phyloP scores from a whole-genome alignment of 129 eudicot species.

The Saussurea involucrata region DNA sequence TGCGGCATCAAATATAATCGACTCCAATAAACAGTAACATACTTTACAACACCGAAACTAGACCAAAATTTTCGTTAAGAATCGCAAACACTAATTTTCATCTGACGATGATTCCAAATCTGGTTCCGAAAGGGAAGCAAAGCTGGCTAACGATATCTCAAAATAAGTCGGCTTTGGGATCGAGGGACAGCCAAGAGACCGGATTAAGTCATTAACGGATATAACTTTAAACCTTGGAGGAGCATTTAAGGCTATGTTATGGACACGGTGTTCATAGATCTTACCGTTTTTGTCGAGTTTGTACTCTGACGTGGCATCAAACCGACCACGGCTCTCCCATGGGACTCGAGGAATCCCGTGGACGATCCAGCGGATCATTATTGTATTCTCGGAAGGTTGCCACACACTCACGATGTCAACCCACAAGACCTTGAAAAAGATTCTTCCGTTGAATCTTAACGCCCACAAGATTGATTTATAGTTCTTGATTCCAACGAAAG shows the following conservation, averaged over 20 bases:
- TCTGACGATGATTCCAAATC: slow-evolving; percentile 3
- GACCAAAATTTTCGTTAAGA: slow-evolving; percentile 10
- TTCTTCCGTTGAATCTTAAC: slow-evolving; percentile 58
- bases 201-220: slow-evolving; percentile 53
- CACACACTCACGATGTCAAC: slow-evolving; percentile 79
- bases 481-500: slow-evolving; percentile 67
- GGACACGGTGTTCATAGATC: slow-evolving; percentile 72
- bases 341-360: slow-evolving; percentile 83
- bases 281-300: slow-evolving; percentile 77
- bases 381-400: slow-evolving; percentile 80
- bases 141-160: slow-evolving; percentile 32
- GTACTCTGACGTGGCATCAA: slow-evolving; percentile 87
- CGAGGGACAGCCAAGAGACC: slow-evolving; percentile 61
- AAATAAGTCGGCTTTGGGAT: slow-evolving; percentile 83
- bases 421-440: slow-evolving; percentile 75
- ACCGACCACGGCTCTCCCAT: slow-evolving; percentile 77
- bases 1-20: background rate
- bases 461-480: slow-evolving; percentile 78
- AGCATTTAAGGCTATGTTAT: slow-evolving; percentile 66
- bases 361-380: slow-evolving; percentile 76
- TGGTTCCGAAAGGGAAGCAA: background rate
- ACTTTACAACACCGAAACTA: slow-evolving; percentile 3
- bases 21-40: background rate
- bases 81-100: slow-evolving; percentile 4
- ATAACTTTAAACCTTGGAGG: slow-evolving; percentile 69